A percentile compares a stretch with the other conserved stretches of the same genome.
These are phyloP conservation scores for Arabis hirsuta DNA, from an alignment of 345 rosid genomes.

Conservation along the genomic window DNA sequence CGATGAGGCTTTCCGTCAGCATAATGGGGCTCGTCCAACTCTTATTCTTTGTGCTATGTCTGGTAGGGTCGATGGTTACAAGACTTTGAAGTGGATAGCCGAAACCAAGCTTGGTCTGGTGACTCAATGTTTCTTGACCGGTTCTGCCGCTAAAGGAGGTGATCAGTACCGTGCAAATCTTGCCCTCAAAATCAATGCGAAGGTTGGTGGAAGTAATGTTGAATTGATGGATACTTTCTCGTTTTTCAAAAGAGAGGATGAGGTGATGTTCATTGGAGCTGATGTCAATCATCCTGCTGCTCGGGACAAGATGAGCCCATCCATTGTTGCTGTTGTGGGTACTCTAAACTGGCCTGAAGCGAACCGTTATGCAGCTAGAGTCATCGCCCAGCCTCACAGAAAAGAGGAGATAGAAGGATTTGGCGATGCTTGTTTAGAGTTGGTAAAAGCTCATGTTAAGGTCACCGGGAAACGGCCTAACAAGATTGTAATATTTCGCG, in stretches of 20 bases:
- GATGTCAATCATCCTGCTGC: constrained; percentile 91
- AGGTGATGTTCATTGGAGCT: constrained; percentile 88
- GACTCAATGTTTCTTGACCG: constrained; percentile 80
- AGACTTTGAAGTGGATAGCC: constrained; percentile 78
- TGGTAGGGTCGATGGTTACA: constrained; percentile 64
- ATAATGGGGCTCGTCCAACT: constrained; percentile 49
- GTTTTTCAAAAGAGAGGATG: constrained; percentile 47
- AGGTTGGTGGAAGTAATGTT: constrained; percentile 92
- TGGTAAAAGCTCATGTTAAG: constrained; percentile 52
- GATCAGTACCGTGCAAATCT: constrained; percentile 82
- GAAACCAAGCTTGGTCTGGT: constrained; percentile 82
- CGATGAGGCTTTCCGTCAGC: constrained; percentile 36
- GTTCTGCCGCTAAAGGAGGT: constrained; percentile 44
- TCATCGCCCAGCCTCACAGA: constrained; percentile 65
- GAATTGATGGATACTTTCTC: constrained; percentile 69
- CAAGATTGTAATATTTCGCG: constrained; percentile 78
- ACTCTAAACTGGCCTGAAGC: constrained; percentile 91
- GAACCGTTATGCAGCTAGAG: constrained; percentile 77
- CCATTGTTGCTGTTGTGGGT: constrained; percentile 86
- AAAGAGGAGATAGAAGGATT: constrained; percentile 68
- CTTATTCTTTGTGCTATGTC: constrained; percentile 83
- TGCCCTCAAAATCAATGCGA: constrained; percentile 87
- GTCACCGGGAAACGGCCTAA: constrained; percentile 59
- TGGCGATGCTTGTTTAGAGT: constrained; percentile 73
- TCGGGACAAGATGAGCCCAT: constrained; percentile 60